Base-by-base conservation (phyloP, 768 basidiomycete genomes). In the Cytidiella melzeri region DNA sequence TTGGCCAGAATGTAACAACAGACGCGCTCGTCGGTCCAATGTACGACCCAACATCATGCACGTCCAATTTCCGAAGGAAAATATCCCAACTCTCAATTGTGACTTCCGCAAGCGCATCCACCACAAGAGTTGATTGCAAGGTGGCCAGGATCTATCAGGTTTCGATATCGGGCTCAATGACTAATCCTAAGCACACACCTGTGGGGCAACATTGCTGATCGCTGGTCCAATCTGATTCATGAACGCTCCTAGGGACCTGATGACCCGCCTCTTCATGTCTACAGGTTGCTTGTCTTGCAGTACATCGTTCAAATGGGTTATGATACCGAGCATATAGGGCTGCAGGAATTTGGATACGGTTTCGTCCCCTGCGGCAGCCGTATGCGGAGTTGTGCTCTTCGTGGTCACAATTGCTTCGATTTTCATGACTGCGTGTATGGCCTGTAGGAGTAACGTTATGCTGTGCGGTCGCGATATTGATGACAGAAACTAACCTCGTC, bases 11-110 rank as follows among this genome's bases (percentile, higher is more conserved):
- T 3, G 81, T 76, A 12, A 92, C 78, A 47, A 97, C 75, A 0
- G 87, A 81, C 3, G 95, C 93, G 36, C 84, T 89, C 0, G 92
- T 95, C 3, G 87, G 79, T 3, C 92, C 92, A 42, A 94, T 76
- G 59, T 92, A 84, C 2, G 89, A 82, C 2, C 90, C 84, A 38
- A 93, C 72, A 53, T 98, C 93, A 41, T 64, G 65, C 18, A 79
- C 74, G 3, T 74, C 70, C 18, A 95, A 66, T 2, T 81, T 82
- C 13, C 70, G 75, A 52, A 95, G 67, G 66, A 97, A 96, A 21
- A 68, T 73, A 47, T 77, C 65, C 92, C 93, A 98, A 34, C 82
- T 87, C 26, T 79, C 70, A 2, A 99, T 70, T 0, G 92, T 87
- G 5, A 82, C 83, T 50, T 87, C 80, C 0, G 88, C 79, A 5